Evolutionary conservation across 2,329 filamentous ascomycete genomes (phyloP), one percentile per base, ranked within the genome.

Genomic region (Corinectria fuckeliana): DNA sequence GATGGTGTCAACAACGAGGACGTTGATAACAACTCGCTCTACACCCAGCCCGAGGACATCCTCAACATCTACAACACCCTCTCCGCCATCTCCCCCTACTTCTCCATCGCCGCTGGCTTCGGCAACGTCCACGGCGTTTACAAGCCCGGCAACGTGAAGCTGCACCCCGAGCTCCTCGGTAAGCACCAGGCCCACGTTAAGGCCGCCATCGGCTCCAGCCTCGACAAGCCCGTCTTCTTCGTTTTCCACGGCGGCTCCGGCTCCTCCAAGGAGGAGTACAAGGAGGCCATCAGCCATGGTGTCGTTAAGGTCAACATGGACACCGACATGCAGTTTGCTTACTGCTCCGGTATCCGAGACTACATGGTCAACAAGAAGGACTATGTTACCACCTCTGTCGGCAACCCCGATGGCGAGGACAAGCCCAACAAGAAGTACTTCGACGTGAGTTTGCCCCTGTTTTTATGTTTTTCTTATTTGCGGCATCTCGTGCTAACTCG

Each of bases 371-470:
- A 88, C 78, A 97, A 97, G 87, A 93, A 96, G 83, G 94, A 97
- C 72, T 99, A 98, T 85, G 82, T 99, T 71, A 81, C 86, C 82
- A 88, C 85, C 61, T 86, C 92, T 74, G 90, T 99, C 70, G 95
- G 95, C 74, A 99, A 98, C 87, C 94, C 94, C 68, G 93, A 98
- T 50, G 93, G 94, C 62, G 89, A 88, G 18, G 92, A 97, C 83
- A 98, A 98, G 90, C 94, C 95, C 75, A 99, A 99, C 89, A 99
- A 99, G 91, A 98, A 97, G 83, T 89, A 83, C 83, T 93, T 91
- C 72, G 88, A 91, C 70, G 79, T 78, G 72, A 76, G 76, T 75
- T 62, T 54, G 44, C 7, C 45, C 42, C 39, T 34, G 6, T 20
- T 26, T 20, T 26, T 30, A 2, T 25, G 11, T 9, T 42, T 20